phyloP scores from a whole-genome alignment of 108 stramenopile genomes.

The Nitzschia sp. region DNA sequence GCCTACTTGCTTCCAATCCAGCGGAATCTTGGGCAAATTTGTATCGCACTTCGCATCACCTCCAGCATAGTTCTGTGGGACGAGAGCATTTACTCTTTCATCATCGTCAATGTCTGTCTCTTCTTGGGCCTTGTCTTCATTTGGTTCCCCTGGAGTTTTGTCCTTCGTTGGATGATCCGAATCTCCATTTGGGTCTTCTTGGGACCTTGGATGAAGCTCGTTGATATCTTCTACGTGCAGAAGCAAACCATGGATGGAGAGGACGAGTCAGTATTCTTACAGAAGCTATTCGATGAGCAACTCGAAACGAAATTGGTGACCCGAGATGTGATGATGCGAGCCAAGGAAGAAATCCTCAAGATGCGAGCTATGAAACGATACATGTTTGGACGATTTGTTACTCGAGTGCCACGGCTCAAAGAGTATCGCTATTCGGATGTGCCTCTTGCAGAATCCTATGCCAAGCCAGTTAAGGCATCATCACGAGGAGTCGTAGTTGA shows the following conservation, averaged over 20 bases:
- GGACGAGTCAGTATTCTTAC: constrained; percentile 3
- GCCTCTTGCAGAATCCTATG: constrained; percentile 62
- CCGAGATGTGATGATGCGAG: constrained; percentile 8
- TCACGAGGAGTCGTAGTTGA: constrained; percentile 3
- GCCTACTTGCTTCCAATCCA: constrained; percentile 58
- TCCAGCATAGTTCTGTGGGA: constrained; percentile 55
- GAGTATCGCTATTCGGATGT: constrained; percentile 58
- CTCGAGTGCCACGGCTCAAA: constrained; percentile 33
- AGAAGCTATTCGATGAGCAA: constrained; percentile 14
- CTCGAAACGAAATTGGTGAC: background rate
- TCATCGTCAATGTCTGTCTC: constrained; percentile 44
- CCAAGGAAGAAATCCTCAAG: constrained; percentile 44
- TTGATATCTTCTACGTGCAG: constrained; percentile 46
- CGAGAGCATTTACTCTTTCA: constrained; percentile 48
- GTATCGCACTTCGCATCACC: constrained; percentile 39
- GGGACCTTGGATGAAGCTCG: constrained; percentile 80
- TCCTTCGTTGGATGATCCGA: constrained; percentile 54
- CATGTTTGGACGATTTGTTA: constrained; percentile 48
- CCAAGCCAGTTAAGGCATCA: constrained; percentile 38
- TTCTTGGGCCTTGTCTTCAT: constrained; percentile 40
- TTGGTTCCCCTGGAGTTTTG: constrained; percentile 55
- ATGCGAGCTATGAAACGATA: constrained; percentile 54
- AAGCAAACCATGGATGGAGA: constrained; percentile 4
- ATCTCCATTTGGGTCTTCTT: constrained; percentile 53
- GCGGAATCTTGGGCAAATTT: constrained; percentile 29